These are phyloP conservation scores for Solanum virginianum DNA, from an alignment of 257 asterid species.

Conservation along the genomic window DNA sequence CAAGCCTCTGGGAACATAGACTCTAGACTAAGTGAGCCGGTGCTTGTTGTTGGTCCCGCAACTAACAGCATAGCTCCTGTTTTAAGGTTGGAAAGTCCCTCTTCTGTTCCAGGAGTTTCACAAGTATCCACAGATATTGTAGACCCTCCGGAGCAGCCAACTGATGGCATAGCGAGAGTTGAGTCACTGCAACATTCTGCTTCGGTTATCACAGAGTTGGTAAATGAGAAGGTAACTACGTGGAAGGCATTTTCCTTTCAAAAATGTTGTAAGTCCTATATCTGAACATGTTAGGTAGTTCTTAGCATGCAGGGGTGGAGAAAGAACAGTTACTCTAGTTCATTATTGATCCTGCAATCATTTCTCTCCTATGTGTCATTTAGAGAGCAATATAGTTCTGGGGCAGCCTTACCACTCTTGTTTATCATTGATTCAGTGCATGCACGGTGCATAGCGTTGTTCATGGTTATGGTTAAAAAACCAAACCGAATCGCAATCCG, in stretches of 20 bases:
- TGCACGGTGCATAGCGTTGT: neutral
- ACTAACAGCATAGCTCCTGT: conserved; percentile 23
- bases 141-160: conserved; percentile 40
- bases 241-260: neutral
- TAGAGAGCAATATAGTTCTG: neutral
- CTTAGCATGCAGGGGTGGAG: neutral
- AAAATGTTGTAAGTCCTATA: neutral
- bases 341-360: neutral
- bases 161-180: conserved; percentile 55
- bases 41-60: conserved; percentile 36
- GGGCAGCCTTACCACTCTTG: neutral
- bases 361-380: neutral
- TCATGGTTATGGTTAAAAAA: no score
- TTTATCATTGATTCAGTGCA: neutral
- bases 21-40: conserved; percentile 35
- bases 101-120: conserved; percentile 55
- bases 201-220: conserved; percentile 54
- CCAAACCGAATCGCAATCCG: no score
- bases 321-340: neutral
- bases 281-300: neutral
- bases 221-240: conserved; percentile 55
- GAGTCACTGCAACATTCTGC: conserved; percentile 58
- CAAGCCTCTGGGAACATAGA: conserved; percentile 21
- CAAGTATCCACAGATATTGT: conserved; percentile 43
- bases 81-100: conserved; percentile 37